A percentile compares a stretch with the other conserved stretches of the same genome.
Evolutionary conservation across 768 basidiomycete species (phyloP).

Genomic region (Boletus speciosus): DNA sequence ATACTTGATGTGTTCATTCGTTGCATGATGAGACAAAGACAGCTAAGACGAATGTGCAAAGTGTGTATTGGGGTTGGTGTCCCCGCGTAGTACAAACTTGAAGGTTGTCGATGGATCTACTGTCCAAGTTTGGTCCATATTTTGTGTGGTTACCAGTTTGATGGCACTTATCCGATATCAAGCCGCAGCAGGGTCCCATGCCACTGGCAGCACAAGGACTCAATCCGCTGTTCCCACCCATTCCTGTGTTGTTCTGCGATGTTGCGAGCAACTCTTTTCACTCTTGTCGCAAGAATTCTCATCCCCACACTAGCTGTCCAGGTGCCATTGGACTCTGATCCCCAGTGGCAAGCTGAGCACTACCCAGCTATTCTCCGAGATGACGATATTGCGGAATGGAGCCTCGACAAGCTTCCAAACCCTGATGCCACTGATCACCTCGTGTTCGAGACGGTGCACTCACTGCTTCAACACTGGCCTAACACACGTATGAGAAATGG

Average conservation of each 20-base stretch:
- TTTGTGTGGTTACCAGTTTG: no score
- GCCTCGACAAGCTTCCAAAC: constrained; percentile 19
- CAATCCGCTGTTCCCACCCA: neutral
- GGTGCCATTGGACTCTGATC: constrained; percentile 3
- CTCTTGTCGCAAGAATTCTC: neutral
- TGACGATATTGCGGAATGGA: constrained; percentile 15
- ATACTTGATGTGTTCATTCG: constrained; percentile 52
- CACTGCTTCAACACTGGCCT: constrained; percentile 42
- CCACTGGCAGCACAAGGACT: no score
- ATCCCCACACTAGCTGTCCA: neutral
- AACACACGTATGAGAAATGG: constrained; percentile 47
- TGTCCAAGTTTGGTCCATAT: no score
- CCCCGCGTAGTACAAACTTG: no score
- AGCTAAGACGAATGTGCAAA: constrained; percentile 57
- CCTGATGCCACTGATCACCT: constrained; percentile 27
- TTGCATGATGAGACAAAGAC: constrained; percentile 68
- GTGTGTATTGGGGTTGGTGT: constrained; percentile 49
- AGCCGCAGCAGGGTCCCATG: no score
- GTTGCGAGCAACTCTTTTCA: neutral
- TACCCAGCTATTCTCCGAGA: neutral
- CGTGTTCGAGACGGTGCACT: constrained; percentile 25
- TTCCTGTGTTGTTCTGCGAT: neutral
- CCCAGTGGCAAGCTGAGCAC: neutral
- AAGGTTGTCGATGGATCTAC: no score
- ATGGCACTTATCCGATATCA: no score